Conservation (phyloP, 257 asterid genomes). For the Salvia hispanica region DNA sequence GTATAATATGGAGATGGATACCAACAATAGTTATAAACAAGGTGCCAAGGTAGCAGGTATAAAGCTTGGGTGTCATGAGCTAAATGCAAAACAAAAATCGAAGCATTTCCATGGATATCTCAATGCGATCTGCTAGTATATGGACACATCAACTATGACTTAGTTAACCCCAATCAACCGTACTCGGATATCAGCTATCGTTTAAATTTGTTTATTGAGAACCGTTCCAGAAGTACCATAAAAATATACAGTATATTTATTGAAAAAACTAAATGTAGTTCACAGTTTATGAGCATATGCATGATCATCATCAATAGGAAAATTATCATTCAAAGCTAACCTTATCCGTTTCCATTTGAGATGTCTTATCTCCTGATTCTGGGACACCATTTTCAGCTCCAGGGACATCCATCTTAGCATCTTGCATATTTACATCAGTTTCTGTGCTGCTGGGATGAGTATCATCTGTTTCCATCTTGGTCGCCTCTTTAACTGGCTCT, state of each 20-base stretch:
- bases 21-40: too few species aligned
- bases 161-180: too few species aligned
- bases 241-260: not conserved
- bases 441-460: conserved; percentile 41
- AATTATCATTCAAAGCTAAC: conserved; percentile 37
- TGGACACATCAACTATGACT: too few species aligned
- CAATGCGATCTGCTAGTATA: too few species aligned
- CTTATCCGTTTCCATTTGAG: conserved; percentile 84
- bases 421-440: conserved; percentile 70
- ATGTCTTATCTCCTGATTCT: conserved; percentile 58
- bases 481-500: conserved; percentile 51
- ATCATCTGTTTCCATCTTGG: conserved; percentile 77
- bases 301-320: not conserved
- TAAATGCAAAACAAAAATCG: too few species aligned
- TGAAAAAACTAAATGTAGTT: not conserved
- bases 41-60: too few species aligned
- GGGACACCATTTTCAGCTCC: conserved; percentile 66
- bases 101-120: too few species aligned
- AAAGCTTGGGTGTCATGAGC: too few species aligned
- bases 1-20: too few species aligned
- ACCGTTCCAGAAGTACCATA: not conserved
- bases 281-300: not conserved
- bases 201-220: too few species aligned
- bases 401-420: conserved; percentile 51
- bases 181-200: too few species aligned